Percentiles rank a stretch among this genome's conserved stretches.
These are phyloP conservation scores for Fusarium citri DNA, from an alignment of 2,329 filamentous ascomycete species.

Conservation along the genomic window DNA sequence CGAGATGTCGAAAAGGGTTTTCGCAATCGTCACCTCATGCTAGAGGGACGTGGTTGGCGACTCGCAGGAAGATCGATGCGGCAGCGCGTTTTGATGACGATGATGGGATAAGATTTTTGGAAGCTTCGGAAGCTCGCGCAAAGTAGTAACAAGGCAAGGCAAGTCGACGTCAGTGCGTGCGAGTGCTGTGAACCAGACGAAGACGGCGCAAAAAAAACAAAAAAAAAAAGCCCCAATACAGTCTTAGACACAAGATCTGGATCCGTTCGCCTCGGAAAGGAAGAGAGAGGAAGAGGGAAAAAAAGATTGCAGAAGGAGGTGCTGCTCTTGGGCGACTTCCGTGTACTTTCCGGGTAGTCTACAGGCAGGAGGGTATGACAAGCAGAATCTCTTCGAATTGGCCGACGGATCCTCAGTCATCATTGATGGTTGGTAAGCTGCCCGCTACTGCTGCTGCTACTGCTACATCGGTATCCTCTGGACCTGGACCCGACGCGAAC, in stretches of 20 bases:
- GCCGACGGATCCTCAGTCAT: conserved; percentile 7
- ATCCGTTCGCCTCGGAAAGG: conserved; percentile 17
- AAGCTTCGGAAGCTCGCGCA: conserved; percentile 35
- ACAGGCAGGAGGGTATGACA: conserved; percentile 13
- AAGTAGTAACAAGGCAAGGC: neutral
- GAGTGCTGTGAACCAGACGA: conserved; percentile 8
- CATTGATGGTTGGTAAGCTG: conserved; percentile 40
- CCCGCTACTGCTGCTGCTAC: conserved; percentile 28
- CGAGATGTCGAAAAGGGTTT: conserved; percentile 51
- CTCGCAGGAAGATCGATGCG: conserved; percentile 15
- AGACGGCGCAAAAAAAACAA: neutral
- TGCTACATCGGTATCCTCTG: conserved; percentile 16
- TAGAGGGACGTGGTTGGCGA: conserved; percentile 18
- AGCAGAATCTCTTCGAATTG: conserved; percentile 37
- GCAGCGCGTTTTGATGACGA: conserved; percentile 30
- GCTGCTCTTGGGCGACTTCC: conserved; percentile 29
- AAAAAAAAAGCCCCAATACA: neutral
- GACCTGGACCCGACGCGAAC: conserved; percentile 13
- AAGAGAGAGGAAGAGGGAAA: neutral
- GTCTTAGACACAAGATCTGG: conserved; percentile 13
- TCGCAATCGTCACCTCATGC: conserved; percentile 58
- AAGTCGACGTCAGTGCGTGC: conserved; percentile 30
- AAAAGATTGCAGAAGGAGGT: neutral
- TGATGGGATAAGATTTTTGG: conserved; percentile 16
- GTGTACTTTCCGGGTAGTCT: neutral